A percentile compares a stretch with the other conserved stretches of the same genome.
Evolutionary conservation across 345 rosid species (phyloP).

Genomic region (Populus simonii): DNA sequence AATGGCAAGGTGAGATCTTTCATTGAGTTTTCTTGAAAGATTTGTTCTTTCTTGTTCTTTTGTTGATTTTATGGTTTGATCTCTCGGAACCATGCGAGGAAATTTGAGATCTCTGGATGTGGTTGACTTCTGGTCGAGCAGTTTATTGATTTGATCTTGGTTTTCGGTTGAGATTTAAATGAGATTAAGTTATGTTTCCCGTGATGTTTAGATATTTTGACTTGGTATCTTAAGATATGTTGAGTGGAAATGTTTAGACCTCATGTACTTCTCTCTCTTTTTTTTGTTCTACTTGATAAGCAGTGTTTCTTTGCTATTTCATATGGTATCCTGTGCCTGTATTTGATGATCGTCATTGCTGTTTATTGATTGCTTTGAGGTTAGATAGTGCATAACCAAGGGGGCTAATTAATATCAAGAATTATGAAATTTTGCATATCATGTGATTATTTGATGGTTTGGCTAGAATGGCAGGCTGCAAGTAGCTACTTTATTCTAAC

Average conservation of each 20-base stretch:
- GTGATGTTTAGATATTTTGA: not conserved
- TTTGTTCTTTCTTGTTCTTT: not conserved
- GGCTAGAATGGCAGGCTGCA: not conserved
- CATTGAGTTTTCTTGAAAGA: not conserved
- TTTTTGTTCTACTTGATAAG: too few relatives aligned
- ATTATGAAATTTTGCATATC: not conserved
- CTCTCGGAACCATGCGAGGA: not conserved
- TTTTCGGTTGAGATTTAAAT: not conserved
- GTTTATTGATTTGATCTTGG: not conserved
- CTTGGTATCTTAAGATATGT: not conserved
- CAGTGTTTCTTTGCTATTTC: not conserved
- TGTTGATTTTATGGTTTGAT: not conserved
- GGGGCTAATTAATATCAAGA: not conserved
- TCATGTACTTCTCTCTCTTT: too few relatives aligned
- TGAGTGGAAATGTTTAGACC: not conserved
- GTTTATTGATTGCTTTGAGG: not conserved
- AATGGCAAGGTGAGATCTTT: constrained; percentile 46
- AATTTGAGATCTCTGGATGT: not conserved
- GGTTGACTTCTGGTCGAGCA: not conserved
- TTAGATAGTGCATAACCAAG: not conserved
- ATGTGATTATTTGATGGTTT: not conserved
- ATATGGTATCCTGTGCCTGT: not conserved
- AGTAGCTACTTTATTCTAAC: not conserved
- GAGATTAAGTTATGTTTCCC: not conserved
- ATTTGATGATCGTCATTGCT: not conserved